Base-by-base conservation (phyloP, 202 grass and related monocot species). In the Schoenoplectus tabernaemontani region DNA sequence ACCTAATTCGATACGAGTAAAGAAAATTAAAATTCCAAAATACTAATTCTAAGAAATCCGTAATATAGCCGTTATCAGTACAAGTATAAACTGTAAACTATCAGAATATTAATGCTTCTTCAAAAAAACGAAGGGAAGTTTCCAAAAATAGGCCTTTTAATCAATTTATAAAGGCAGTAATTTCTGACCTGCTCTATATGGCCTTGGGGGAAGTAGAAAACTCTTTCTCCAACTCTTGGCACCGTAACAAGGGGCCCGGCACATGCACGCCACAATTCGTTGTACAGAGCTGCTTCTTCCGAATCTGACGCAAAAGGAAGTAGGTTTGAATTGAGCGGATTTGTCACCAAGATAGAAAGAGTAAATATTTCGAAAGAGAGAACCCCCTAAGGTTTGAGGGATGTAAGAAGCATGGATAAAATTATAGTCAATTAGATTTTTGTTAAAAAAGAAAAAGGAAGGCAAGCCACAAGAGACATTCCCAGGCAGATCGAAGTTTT, bases 161-260 rank as follows among this genome's bases (percentile, higher is more conserved):
- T 34, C 26, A 50, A 83, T 71, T 79, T 50, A 12, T 9, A 24
- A 81, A 86, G 59, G n/a, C n/a, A n/a, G n/a, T 2, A 26, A 43
- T 44, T 17, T 20, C 70, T 75, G 56, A 97, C 93, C 91, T 97
- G 93, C 85, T 97, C 93, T 73, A 91, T 97, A 61, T 97, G 93
- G 23, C 93, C 93, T 83, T 97, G 93, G 7, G 93, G 93, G 82
- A 97, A 92, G 89, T 97, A 97, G 84, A 88, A 97, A 39, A 93
- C 91, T 84, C 79, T 86, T 79, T 97, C 91, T 50, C 85, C 77
- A 39, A 88, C 66, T 62, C 59, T 85, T n/a, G 91, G 93, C 59
- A 97, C 91, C 61, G 93, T 92, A 51, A 93, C 93, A n/a, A 97
- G 89, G 32, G 91, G 93, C 22, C 93, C 93, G 2, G 93, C 93